Evolutionary conservation across 2,329 filamentous ascomycete species (phyloP).

Genomic region (Cladosporium colombiae): DNA sequence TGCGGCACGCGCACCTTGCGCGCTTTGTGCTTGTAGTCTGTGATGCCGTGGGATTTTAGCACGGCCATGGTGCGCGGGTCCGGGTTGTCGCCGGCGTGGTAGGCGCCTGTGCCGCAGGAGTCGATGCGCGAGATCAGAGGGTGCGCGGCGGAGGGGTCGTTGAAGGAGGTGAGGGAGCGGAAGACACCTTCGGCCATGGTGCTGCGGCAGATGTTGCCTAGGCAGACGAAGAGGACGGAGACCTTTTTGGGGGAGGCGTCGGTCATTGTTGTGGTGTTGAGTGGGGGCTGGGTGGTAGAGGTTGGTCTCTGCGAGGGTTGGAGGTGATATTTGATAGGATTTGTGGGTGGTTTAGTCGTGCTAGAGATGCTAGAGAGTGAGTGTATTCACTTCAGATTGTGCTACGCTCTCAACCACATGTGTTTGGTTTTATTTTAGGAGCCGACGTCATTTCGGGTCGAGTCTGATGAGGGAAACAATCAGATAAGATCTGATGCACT

Average conservation of each 20-base stretch:
- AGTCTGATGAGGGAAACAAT: too few species aligned
- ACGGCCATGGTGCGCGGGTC: constrained; percentile 84
- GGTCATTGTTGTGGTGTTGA: constrained; percentile 18
- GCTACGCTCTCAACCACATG: not conserved
- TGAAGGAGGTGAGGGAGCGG: constrained; percentile 60
- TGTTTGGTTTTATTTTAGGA: not conserved
- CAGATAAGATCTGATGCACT: not conserved
- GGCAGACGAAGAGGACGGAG: constrained; percentile 89
- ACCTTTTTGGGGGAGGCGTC: constrained; percentile 40
- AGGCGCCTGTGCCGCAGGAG: constrained; percentile 86
- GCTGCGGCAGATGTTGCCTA: constrained; percentile 91
- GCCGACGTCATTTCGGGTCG: not conserved
- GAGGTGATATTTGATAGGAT: not conserved
- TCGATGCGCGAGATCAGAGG: constrained; percentile 69
- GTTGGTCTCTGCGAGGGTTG: not conserved
- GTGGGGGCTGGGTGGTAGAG: not conserved
- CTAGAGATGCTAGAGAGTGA: not conserved
- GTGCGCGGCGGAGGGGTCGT: constrained; percentile 38
- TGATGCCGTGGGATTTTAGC: constrained; percentile 72
- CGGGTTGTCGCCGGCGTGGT: constrained; percentile 75
- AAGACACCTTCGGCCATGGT: constrained; percentile 98
- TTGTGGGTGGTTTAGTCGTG: not conserved
- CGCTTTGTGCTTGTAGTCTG: constrained; percentile 73
- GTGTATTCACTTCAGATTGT: not conserved
- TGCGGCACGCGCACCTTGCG: constrained; percentile 66